A percentile compares a stretch with the other conserved stretches of the same genome.
Evolutionary conservation across 2,329 filamentous ascomycete genomes (phyloP).

Genomic region (Exophiala spinifera): DNA sequence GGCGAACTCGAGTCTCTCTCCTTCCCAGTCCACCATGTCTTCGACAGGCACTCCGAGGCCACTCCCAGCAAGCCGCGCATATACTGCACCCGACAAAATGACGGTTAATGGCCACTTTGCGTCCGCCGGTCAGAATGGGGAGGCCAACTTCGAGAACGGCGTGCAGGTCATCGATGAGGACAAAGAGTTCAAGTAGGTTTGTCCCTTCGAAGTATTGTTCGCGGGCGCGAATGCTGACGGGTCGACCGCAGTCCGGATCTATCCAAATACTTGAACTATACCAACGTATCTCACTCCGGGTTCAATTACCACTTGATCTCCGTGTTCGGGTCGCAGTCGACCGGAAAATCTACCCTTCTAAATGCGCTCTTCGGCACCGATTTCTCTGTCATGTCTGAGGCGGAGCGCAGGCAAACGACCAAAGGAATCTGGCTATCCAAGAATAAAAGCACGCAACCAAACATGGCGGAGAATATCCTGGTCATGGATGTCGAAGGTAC

Average conservation of each 20-base stretch:
- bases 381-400: constrained; percentile 97
- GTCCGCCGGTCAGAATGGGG: constrained; percentile 38
- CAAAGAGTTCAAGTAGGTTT: constrained; percentile 93
- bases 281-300: constrained; percentile 78
- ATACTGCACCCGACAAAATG: constrained; percentile 39
- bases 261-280: constrained; percentile 74
- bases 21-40: constrained; percentile 19
- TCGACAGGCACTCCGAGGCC: constrained; percentile 19
- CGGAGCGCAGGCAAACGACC: constrained; percentile 89
- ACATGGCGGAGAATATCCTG: constrained; percentile 94
- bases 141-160: constrained; percentile 72
- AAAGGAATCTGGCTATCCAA: constrained; percentile 99
- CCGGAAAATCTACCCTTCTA: constrained; percentile 93
- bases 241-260: constrained; percentile 63
- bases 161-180: constrained; percentile 96
- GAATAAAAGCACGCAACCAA: constrained; percentile 62
- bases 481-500: constrained; percentile 99
- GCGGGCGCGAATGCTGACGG: constrained; percentile 17
- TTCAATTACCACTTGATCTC: constrained; percentile 99
- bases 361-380: constrained; percentile 94
- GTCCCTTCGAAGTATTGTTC: neutral
- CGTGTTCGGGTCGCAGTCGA: constrained; percentile 97
- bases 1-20: constrained; percentile 22
- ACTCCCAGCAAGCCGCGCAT: constrained; percentile 15
- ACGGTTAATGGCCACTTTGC: constrained; percentile 48